Percentiles rank a stretch among this genome's conserved stretches.
phyloP scores from a whole-genome alignment of 768 basidiomycete genomes.

The Russula vinacea region DNA sequence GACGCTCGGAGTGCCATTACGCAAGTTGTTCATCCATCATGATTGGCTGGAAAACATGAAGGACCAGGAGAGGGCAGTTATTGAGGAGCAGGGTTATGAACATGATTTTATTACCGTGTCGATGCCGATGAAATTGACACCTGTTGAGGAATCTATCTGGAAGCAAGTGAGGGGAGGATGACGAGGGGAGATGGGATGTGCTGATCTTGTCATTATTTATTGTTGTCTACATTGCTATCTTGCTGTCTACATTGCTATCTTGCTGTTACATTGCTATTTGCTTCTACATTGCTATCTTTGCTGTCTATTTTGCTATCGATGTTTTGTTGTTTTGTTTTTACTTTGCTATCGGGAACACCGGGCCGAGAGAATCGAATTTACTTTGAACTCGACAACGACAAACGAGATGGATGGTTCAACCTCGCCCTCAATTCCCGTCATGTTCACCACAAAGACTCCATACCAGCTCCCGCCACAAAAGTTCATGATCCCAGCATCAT shows the following conservation, averaged over 20 bases:
- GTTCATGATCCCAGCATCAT: slow-evolving; percentile 86
- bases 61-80: not conserved
- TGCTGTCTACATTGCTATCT: too few relatives aligned
- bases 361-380: slow-evolving; percentile 4
- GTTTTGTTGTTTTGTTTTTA: too few relatives aligned
- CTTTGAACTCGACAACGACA: not conserved
- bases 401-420: slow-evolving; percentile 13
- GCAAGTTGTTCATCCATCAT: slow-evolving; percentile 18
- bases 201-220: too few relatives aligned
- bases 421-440: slow-evolving; percentile 50
- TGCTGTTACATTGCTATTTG: too few relatives aligned
- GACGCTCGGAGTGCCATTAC: slow-evolving; percentile 12
- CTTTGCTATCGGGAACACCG: not conserved
- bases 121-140: slow-evolving; percentile 11
- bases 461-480: slow-evolving; percentile 83
- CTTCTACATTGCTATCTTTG: too few relatives aligned
- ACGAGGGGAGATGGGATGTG: not conserved
- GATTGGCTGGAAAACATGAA: slow-evolving; percentile 12
- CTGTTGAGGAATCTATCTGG: slow-evolving; percentile 15
- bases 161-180: slow-evolving; percentile 5
- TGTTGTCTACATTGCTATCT: too few relatives aligned
- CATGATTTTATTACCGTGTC: slow-evolving; percentile 6
- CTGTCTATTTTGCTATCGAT: slow-evolving; percentile 5
- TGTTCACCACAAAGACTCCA: slow-evolving; percentile 69
- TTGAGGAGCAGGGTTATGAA: not conserved